Evolutionary conservation across 225 moss, liverwort and hornwort species (phyloP).

Genomic region (Lunularia cruciata): DNA sequence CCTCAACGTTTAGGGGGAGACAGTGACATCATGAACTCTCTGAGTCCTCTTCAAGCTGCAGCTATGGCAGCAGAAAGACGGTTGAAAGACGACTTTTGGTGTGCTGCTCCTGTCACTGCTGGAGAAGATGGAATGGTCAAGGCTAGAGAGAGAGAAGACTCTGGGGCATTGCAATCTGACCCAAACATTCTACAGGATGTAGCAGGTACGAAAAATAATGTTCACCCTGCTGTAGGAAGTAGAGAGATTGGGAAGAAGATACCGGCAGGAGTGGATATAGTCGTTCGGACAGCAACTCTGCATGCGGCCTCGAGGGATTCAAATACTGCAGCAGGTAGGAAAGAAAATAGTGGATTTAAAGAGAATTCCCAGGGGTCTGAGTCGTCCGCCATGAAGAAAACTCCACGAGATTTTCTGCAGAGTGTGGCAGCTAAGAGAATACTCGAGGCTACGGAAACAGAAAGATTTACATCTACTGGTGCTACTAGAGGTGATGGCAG

Average conservation of each 20-base stretch:
- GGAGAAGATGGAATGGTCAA: constrained; percentile 71
- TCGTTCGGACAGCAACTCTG: constrained; percentile 2
- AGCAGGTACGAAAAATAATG: neutral
- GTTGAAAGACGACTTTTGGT: constrained; percentile 87
- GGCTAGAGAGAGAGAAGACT: constrained; percentile 72
- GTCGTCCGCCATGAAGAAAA: neutral
- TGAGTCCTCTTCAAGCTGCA: constrained; percentile 93
- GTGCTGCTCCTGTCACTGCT: constrained; percentile 82
- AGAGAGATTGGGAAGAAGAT: neutral
- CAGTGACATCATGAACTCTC: constrained; percentile 83
- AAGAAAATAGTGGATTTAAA: neutral
- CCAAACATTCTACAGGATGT: neutral
- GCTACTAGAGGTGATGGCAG: constrained; percentile 21
- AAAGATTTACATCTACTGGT: neutral
- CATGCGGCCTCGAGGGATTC: neutral
- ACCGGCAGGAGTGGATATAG: neutral
- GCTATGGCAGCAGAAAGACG: constrained; percentile 99
- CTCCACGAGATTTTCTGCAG: neutral
- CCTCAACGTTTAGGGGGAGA: constrained; percentile 86
- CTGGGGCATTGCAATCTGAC: constrained; percentile 33
- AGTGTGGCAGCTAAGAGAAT: constrained; percentile 19
- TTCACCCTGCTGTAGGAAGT: neutral
- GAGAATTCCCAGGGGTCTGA: neutral
- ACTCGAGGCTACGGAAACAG: neutral
- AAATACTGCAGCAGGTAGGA: constrained; percentile 7